phyloP scores from a whole-genome alignment of 225 moss, liverwort and hornwort species.

The Neckera pumila region DNA sequence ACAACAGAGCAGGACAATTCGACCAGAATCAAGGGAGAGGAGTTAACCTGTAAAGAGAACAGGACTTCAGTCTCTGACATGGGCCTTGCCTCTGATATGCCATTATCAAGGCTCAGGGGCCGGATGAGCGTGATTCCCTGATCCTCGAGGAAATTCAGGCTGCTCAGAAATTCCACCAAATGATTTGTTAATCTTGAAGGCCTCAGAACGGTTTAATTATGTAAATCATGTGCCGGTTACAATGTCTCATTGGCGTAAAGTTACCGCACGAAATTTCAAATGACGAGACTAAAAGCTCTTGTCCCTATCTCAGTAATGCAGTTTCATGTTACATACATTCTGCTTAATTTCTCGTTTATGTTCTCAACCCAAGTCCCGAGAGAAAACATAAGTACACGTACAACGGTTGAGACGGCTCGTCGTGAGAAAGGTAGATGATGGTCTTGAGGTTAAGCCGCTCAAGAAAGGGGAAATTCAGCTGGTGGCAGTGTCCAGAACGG shows the following conservation, averaged over 20 bases:
- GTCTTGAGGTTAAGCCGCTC: conserved; percentile 94
- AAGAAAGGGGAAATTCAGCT: conserved; percentile 94
- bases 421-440: conserved; percentile 81
- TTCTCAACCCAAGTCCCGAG: background rate
- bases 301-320: background rate
- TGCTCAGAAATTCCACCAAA: conserved; percentile 13
- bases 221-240: background rate
- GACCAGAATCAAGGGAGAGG: background rate
- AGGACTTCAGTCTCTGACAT: conserved; percentile 93
- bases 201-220: background rate
- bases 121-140: conserved; percentile 75
- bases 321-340: background rate
- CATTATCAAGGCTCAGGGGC: conserved; percentile 50
- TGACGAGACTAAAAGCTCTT: background rate
- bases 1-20: background rate
- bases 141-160: conserved; percentile 81
- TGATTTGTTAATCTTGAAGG: background rate
- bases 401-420: conserved; percentile 85
- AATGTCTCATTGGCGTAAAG: background rate
- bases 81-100: conserved; percentile 50
- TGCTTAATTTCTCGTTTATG: background rate
- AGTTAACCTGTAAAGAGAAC: conserved; percentile 64
- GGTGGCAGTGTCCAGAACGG: conserved; percentile 90
- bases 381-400: conserved; percentile 14
- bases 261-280: background rate